Evolutionary conservation across 345 rosid genomes (phyloP), one percentile per base, ranked within the genome.

Genomic region (Gossypioides kirkii): DNA sequence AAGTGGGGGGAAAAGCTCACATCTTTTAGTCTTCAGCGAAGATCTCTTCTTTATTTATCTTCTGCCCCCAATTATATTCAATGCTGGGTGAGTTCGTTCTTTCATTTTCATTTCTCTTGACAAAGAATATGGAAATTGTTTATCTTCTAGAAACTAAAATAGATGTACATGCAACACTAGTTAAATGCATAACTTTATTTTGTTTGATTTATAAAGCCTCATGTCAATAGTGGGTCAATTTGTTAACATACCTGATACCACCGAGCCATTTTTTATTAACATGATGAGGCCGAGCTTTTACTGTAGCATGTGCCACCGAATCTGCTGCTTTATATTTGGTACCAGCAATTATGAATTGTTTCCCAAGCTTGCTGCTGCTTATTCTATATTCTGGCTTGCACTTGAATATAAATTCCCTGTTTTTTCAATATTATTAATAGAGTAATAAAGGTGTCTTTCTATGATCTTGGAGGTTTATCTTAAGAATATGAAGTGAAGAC

Each of bases 21-120:
- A 85, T 86, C 90, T 96, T 61, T 71, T 96, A 7, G 96, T 96
- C 79, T 96, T 96, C 78, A 96, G 98, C 76, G 99, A 96, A 93
- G 99, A 96, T 84, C 91, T 93, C 45, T 96, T 96, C 93, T 96
- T 96, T 76, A 96, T 93, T 28, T 96, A 96, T 91, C 97, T 96
- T 65, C 86, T 93, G 79, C 98, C 99, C 3, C 98, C 99, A 20
- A 96, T 96, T 32, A 96, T 96, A 80, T 96, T 96, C 76, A 96
- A 96, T 78, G 97, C 98, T 7, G 99, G 99, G 99, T 96, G 76
- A 73, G 86, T 76, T 82, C 70, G 22, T 76, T 61, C 11, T 65
- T 32, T 26, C 14, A 43, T 14, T 61, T n/a, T 26, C 14, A 9
- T 59, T 26, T 55, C 10, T 42, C 25, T 45, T 12, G 25, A 59